Evolutionary conservation across 257 asterid species (phyloP).

Genomic region (Ehretia macrophylla): DNA sequence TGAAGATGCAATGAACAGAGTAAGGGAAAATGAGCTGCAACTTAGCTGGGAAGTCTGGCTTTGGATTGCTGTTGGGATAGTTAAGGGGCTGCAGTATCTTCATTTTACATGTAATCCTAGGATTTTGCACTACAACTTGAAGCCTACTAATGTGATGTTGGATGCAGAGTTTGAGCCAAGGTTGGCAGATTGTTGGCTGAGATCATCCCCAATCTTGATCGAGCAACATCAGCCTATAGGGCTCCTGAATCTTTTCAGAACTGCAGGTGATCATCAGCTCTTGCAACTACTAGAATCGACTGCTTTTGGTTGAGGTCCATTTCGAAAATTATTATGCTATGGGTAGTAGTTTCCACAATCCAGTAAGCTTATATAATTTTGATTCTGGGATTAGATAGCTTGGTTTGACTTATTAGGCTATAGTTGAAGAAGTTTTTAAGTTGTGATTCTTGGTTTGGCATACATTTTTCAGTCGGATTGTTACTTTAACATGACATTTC

Average conservation of each 20-base stretch:
- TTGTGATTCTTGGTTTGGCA: too few species aligned
- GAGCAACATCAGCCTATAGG: conserved; percentile 47
- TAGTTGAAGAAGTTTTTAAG: too few species aligned
- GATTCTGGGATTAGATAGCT: too few species aligned
- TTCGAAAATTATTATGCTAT: too few species aligned
- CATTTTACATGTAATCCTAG: conserved; percentile 66
- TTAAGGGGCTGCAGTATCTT: conserved; percentile 73
- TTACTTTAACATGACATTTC: not conserved
- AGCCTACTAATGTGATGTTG: conserved; percentile 84
- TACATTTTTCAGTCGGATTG: too few species aligned
- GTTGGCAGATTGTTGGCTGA: conserved; percentile 68
- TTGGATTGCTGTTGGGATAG: conserved; percentile 74
- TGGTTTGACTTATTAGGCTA: too few species aligned
- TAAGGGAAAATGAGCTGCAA: conserved; percentile 57
- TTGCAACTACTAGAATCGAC: too few species aligned
- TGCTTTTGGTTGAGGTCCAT: too few species aligned
- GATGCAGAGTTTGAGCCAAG: conserved; percentile 72
- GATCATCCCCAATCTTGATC: conserved; percentile 44
- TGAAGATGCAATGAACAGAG: conserved; percentile 64
- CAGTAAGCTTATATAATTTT: too few species aligned
- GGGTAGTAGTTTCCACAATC: too few species aligned
- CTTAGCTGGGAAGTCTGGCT: conserved; percentile 82
- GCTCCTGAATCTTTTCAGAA: conserved; percentile 75
- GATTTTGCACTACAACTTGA: conserved; percentile 69
- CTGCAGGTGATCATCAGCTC: too few species aligned